phyloP scores from a whole-genome alignment of 2,329 filamentous ascomycete genomes.

The Escovopsis sp. region DNA sequence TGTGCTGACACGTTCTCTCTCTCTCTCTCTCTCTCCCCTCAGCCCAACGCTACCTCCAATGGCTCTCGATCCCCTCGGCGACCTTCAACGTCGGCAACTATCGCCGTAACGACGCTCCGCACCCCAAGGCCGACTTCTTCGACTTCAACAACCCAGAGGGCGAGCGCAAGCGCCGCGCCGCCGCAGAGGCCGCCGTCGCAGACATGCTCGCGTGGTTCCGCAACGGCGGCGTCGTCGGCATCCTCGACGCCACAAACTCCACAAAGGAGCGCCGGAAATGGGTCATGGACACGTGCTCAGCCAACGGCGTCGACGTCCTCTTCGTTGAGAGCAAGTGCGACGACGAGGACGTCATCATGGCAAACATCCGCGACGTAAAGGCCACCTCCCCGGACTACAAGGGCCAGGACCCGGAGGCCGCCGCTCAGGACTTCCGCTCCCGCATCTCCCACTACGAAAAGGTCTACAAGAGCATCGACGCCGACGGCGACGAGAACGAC shows the following conservation, averaged over 20 bases:
- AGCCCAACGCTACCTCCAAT: slow-evolving; percentile 90
- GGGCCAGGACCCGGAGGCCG: slow-evolving; percentile 84
- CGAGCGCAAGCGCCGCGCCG: slow-evolving; percentile 73
- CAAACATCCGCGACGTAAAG: slow-evolving; percentile 95
- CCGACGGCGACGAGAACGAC: slow-evolving; percentile 61
- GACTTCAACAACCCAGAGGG: slow-evolving; percentile 81
- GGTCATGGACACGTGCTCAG: slow-evolving; percentile 69
- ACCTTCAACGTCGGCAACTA: slow-evolving; percentile 98
- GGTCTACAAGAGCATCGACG: slow-evolving; percentile 86
- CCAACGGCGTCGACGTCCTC: slow-evolving; percentile 71
- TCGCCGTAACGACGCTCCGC: slow-evolving; percentile 75
- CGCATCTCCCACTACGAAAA: slow-evolving; percentile 96
- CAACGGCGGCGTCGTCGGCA: slow-evolving; percentile 69
- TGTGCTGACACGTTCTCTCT: no score
- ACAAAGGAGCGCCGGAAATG: slow-evolving; percentile 80
- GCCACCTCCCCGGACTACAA: slow-evolving; percentile 89
- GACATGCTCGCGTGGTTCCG: slow-evolving; percentile 95
- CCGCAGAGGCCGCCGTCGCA: slow-evolving; percentile 77
- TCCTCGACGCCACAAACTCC: slow-evolving; percentile 93
- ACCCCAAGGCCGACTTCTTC: slow-evolving; percentile 90
- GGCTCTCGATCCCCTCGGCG: slow-evolving; percentile 86
- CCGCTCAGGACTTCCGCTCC: slow-evolving; percentile 82
- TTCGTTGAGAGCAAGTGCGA: slow-evolving; percentile 98
- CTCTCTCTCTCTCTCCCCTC: no score
- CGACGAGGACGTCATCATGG: slow-evolving; percentile 91